Evolutionary conservation across 306 rosid species (phyloP).

Genomic region (Bauhinia variegata): DNA sequence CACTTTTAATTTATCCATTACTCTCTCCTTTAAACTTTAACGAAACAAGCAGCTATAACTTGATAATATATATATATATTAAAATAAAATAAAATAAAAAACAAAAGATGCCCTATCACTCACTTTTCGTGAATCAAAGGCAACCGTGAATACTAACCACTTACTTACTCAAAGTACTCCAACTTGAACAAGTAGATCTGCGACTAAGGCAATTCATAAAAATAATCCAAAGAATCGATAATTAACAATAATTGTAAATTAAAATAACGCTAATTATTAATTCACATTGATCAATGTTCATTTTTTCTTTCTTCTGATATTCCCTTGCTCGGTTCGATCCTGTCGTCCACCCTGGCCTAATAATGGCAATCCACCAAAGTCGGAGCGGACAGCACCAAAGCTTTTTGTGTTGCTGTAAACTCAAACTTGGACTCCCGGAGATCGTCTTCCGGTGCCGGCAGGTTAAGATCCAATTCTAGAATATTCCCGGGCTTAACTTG

Average conservation of each 20-base stretch:
- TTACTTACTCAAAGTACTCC: constrained; percentile 87
- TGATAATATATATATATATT: no score
- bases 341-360: constrained; percentile 47
- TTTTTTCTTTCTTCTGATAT: no score
- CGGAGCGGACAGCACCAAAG: constrained; percentile 61
- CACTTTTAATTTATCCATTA: no score
- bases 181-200: constrained; percentile 54
- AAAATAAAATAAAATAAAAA: no score
- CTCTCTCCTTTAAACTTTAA: no score
- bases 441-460: constrained; percentile 91
- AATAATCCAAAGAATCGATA: constrained; percentile 53
- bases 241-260: constrained; percentile 41
- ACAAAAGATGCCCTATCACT: constrained; percentile 64
- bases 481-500: constrained; percentile 48
- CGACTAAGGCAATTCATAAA: no score
- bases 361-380: constrained; percentile 89
- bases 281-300: constrained; percentile 51
- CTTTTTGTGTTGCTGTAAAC: constrained; percentile 47
- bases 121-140: constrained; percentile 94
- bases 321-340: background rate
- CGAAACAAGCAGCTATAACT: no score
- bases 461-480: constrained; percentile 79
- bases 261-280: constrained; percentile 55
- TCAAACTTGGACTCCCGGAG: constrained; percentile 61
- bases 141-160: constrained; percentile 80